Conservation (phyloP, 345 rosid genomes). For the Eutrema heterophyllum region DNA sequence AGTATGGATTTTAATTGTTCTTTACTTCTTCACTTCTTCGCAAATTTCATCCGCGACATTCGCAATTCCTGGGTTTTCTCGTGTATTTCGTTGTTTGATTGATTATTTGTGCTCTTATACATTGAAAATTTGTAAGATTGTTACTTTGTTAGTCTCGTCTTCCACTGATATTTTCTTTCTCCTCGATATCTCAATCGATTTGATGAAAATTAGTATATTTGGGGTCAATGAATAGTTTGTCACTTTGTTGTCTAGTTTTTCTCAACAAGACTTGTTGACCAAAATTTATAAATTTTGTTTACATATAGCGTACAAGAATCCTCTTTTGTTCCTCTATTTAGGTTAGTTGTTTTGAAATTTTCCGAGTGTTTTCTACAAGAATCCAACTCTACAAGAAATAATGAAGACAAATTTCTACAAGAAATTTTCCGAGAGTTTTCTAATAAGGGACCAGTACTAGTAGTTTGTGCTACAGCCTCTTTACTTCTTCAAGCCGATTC, state of each 20-base stretch:
- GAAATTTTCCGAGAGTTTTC: no score
- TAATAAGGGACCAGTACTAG: no score
- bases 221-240: conserved; percentile 3
- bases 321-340: background rate
- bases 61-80: background rate
- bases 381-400: no score
- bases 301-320: background rate
- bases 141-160: background rate
- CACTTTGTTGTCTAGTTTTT: no score
- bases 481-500: no score
- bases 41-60: background rate
- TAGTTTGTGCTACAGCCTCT: no score
- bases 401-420: no score
- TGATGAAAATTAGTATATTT: background rate
- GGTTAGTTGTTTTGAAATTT: no score
- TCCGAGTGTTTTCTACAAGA: no score
- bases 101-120: background rate
- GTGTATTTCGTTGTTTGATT: background rate
- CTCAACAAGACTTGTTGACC: no score
- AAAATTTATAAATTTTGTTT: background rate
- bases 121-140: background rate
- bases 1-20: no score
- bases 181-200: background rate
- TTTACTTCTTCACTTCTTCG: no score
- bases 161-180: background rate